Evolutionary conservation across 75 land plant species (phyloP).

Genomic region (Sequoiadendron giganteum): DNA sequence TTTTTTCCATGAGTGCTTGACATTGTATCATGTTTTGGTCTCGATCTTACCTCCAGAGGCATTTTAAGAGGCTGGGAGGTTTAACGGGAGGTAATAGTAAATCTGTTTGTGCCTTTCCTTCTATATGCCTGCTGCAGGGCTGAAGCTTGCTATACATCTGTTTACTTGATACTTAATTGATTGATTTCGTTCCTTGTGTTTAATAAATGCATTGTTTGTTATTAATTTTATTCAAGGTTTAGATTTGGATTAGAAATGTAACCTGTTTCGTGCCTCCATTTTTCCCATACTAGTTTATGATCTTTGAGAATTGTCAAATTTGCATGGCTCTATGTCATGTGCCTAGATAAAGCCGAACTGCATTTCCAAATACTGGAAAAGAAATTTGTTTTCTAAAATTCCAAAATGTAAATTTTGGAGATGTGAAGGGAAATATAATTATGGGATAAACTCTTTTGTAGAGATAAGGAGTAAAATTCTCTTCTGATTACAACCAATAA

Average conservation of each 20-base stretch:
- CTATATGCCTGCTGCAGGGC: neutral
- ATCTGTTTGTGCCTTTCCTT: neutral
- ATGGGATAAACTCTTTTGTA: too few relatives aligned
- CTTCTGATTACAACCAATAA: too few relatives aligned
- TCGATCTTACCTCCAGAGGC: neutral
- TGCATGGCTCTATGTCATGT: too few relatives aligned
- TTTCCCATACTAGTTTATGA: too few relatives aligned
- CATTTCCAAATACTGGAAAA: too few relatives aligned
- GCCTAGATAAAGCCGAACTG: too few relatives aligned
- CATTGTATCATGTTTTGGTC: neutral
- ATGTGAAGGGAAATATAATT: too few relatives aligned
- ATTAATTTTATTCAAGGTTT: neutral
- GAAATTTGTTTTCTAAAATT: too few relatives aligned
- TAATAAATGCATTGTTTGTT: neutral
- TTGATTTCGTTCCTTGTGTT: neutral
- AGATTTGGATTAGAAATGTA: neutral
- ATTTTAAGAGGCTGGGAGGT: neutral
- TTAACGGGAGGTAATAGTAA: neutral
- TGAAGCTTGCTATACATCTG: neutral
- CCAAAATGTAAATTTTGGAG: too few relatives aligned
- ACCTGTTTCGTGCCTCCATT: neutral
- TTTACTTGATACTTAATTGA: neutral
- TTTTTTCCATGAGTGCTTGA: neutral
- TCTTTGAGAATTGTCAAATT: too few relatives aligned
- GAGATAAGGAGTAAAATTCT: too few relatives aligned